Evolutionary conservation across 768 basidiomycete genomes (phyloP).

Genomic region (Saitozyma podzolica): DNA sequence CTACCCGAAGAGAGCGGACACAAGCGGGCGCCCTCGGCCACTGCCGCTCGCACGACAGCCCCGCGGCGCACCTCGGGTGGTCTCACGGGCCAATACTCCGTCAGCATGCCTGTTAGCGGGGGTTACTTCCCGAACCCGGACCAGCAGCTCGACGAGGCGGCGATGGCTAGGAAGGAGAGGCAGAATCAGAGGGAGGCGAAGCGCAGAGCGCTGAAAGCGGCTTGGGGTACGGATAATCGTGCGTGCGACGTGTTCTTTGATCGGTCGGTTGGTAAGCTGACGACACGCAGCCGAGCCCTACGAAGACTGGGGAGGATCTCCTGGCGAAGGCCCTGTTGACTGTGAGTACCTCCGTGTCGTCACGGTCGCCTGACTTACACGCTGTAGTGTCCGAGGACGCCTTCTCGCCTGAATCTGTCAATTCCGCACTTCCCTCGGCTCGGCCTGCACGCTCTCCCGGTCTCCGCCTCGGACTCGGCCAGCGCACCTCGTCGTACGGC

Average conservation of each 20-base stretch:
- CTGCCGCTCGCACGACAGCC: conserved; percentile 1
- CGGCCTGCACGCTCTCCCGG: conserved; percentile 39
- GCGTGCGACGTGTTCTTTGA: conserved; percentile 17
- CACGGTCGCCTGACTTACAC: conserved; percentile 4
- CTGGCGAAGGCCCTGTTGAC: conserved; percentile 30
- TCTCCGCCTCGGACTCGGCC: conserved; percentile 23
- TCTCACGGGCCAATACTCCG: conserved; percentile 49
- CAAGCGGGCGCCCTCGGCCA: conserved; percentile 6
- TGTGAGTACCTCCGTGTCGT: conserved; percentile 27
- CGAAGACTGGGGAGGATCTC: conserved; percentile 49
- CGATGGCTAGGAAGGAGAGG: conserved; percentile 37
- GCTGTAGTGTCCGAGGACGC: conserved; percentile 21
- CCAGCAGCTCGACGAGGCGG: conserved; percentile 32
- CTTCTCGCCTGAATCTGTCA: conserved; percentile 24
- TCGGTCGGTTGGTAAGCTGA: conserved; percentile 4
- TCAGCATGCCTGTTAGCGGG: conserved; percentile 48
- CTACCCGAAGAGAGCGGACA: conserved; percentile 3
- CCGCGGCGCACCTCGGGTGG: conserved; percentile 37
- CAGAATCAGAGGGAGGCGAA: conserved; percentile 48
- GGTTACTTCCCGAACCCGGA: conserved; percentile 45
- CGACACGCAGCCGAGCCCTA: conserved; percentile 46
- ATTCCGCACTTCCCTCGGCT: conserved; percentile 12
- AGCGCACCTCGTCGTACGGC: background rate
- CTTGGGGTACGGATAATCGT: conserved; percentile 52
- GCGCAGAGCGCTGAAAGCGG: conserved; percentile 48